phyloP scores from a whole-genome alignment of 108 stramenopile species.

The Skeletonema costatum region DNA sequence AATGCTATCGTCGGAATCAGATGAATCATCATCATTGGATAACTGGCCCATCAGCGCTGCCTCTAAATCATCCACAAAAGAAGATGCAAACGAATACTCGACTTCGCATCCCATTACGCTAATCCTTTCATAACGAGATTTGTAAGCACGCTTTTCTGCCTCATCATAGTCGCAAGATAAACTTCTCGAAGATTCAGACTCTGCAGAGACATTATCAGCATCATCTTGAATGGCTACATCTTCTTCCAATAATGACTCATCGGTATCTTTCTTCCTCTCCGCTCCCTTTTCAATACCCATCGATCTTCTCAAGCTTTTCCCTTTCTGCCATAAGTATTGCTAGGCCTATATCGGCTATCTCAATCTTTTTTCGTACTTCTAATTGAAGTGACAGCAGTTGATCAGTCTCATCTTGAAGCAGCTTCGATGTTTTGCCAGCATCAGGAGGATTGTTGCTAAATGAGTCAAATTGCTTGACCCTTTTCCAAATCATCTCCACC shows the following conservation, averaged over 20 bases:
- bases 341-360: conserved; percentile 71
- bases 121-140: conserved; percentile 1
- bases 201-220: neutral
- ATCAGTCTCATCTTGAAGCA: neutral
- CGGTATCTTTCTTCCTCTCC: conserved; percentile 7
- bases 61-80: conserved; percentile 25
- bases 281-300: conserved; percentile 27
- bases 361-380: conserved; percentile 48
- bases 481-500: neutral
- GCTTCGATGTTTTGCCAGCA: neutral
- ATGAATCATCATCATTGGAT: conserved; percentile 9
- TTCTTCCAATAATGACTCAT: neutral
- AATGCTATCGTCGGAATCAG: neutral
- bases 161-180: neutral
- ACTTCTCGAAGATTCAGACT: neutral
- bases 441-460: neutral
- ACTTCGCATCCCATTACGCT: conserved; percentile 22
- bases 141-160: conserved; percentile 14
- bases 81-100: conserved; percentile 38
- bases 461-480: neutral
- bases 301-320: conserved; percentile 59
- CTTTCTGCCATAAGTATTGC: conserved; percentile 75
- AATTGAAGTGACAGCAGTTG: neutral
- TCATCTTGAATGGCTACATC: neutral
- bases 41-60: conserved; percentile 21